Evolutionary conservation across 495 filamentous ascomycete species (phyloP).

Genomic region (Neurospora hispaniola): DNA sequence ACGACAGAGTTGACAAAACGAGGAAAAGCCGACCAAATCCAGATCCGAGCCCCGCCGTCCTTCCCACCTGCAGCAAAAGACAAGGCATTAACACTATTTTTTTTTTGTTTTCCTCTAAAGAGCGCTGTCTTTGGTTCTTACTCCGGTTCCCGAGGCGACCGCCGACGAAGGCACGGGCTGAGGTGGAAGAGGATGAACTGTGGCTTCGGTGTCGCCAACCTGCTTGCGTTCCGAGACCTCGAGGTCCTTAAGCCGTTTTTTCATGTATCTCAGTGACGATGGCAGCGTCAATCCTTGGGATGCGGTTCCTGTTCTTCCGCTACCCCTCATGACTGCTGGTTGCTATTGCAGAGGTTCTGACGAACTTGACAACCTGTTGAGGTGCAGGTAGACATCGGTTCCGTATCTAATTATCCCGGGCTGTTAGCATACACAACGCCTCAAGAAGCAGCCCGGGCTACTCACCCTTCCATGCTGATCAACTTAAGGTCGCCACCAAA

Average conservation of each 20-base stretch:
- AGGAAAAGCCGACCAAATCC: not conserved
- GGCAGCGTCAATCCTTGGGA: constrained; percentile 82
- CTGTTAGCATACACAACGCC: not conserved
- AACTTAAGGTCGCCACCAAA: constrained; percentile 95
- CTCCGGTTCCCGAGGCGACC: not conserved
- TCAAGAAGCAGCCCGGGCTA: constrained; percentile 4
- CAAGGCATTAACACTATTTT: not conserved
- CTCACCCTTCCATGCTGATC: constrained; percentile 99
- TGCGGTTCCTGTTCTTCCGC: constrained; percentile 33
- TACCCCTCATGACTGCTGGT: constrained; percentile 88
- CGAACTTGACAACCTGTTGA: constrained; percentile 88
- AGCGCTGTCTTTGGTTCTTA: not conserved
- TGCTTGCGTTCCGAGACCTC: constrained; percentile 79
- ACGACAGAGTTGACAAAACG: not conserved
- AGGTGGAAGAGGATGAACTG: constrained; percentile 33
- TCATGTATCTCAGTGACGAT: constrained; percentile 35
- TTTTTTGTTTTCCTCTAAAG: not conserved
- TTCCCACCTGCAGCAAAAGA: not conserved
- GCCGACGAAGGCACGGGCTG: not conserved
- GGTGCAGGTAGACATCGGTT: constrained; percentile 95
- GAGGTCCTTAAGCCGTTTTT: constrained; percentile 43
- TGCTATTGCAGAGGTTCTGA: constrained; percentile 97
- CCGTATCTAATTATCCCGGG: constrained; percentile 57
- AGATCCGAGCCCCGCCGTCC: not conserved
- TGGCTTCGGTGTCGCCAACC: constrained; percentile 72